Percentiles rank a stretch among this genome's conserved stretches.
Conservation (phyloP, 202 grass and related monocot genomes). For the Setaria italica region DNA sequence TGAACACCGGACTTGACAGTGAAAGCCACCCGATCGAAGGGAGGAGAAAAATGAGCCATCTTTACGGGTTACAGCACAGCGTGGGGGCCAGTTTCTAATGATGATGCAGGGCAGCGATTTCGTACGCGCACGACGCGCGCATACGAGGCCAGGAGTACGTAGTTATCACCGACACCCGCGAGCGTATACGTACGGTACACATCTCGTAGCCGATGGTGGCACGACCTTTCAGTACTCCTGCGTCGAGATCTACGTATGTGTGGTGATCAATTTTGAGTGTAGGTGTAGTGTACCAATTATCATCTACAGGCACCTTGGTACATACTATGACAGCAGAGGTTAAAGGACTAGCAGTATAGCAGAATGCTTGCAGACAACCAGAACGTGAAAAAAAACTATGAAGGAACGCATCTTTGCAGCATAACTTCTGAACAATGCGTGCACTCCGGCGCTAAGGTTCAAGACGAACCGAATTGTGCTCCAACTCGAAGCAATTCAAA, state of each 20-base stretch:
- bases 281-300: not conserved
- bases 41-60: not conserved
- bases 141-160: not conserved
- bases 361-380: not conserved
- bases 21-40: too few species aligned
- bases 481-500: constrained; percentile 18
- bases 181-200: not conserved
- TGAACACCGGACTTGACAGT: too few species aligned
- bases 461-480: not conserved
- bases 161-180: constrained; percentile 1
- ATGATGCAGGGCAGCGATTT: not conserved
- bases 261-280: not conserved
- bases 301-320: not conserved
- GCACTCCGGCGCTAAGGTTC: not conserved
- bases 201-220: not conserved
- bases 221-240: not conserved
- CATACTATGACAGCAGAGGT: not conserved
- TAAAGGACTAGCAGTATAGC: not conserved
- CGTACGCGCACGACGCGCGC: not conserved
- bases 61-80: constrained; percentile 25
- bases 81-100: constrained; percentile 23
- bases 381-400: not conserved
- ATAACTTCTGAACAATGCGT: constrained; percentile 4
- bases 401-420: not conserved
- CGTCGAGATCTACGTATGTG: not conserved